phyloP scores from a whole-genome alignment of 441 rosid species.

The Hura crepitans region DNA sequence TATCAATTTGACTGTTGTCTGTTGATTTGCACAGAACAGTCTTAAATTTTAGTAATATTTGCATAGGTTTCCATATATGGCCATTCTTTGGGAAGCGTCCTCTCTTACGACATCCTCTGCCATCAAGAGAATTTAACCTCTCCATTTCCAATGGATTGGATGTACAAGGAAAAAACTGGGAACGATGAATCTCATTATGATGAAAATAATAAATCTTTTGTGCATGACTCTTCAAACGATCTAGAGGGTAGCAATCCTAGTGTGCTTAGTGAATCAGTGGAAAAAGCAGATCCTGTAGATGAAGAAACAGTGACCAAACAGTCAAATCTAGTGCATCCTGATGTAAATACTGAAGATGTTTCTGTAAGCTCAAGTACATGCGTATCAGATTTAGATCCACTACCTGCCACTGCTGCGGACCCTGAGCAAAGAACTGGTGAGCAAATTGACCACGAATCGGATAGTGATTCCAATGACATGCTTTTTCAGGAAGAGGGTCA shows the following conservation, averaged over 20 bases:
- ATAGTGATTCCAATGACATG: constrained; percentile 26
- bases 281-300: constrained; percentile 29
- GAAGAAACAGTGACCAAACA: constrained; percentile 29
- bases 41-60: constrained; percentile 19
- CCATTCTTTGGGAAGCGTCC: constrained; percentile 95
- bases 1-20: constrained; percentile 19
- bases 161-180: constrained; percentile 48
- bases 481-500: constrained; percentile 29
- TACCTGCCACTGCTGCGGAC: constrained; percentile 18
- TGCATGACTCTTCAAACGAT: constrained; percentile 28
- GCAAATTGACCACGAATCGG: constrained; percentile 31
- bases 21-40: not conserved
- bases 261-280: constrained; percentile 26
- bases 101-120: constrained; percentile 92
- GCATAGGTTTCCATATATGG: constrained; percentile 81
- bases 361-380: constrained; percentile 28
- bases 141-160: constrained; percentile 78
- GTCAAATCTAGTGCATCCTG: constrained; percentile 29
- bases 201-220: constrained; percentile 32
- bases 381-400: constrained; percentile 26
- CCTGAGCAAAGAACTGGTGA: constrained; percentile 29
- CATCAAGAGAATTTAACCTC: constrained; percentile 86
- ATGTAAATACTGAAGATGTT: constrained; percentile 28
- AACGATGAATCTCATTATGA: constrained; percentile 36
- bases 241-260: constrained; percentile 31